A percentile compares a stretch with the other conserved stretches of the same genome.
Conservation (phyloP, 306 rosid species). For the Calophaca sinica region DNA sequence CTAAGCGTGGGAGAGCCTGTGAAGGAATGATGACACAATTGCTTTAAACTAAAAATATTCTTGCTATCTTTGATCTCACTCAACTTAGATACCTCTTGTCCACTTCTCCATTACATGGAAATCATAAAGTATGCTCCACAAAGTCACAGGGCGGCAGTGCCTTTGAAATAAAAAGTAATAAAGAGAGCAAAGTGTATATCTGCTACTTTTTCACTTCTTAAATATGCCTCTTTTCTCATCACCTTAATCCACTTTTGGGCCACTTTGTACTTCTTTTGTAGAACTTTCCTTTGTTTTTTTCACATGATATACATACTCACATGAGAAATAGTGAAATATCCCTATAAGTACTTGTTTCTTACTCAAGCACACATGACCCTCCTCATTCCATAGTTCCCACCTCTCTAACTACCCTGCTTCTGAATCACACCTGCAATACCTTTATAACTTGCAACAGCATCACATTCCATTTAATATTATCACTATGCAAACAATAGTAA, state of each 20-base stretch:
- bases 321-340: neutral
- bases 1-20: slow-evolving; percentile 21
- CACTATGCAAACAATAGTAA: slow-evolving; percentile 34
- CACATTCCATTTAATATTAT: slow-evolving; percentile 10
- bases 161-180: slow-evolving; percentile 38
- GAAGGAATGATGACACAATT: slow-evolving; percentile 45
- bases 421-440: slow-evolving; percentile 36
- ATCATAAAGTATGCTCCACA: slow-evolving; percentile 42
- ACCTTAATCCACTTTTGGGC: slow-evolving; percentile 48
- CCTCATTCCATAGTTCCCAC: slow-evolving; percentile 34
- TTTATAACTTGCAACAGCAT: slow-evolving; percentile 19
- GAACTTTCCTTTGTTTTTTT: slow-evolving; percentile 39
- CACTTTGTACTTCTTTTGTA: slow-evolving; percentile 33
- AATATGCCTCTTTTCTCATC: slow-evolving; percentile 52
- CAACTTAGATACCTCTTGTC: slow-evolving; percentile 47
- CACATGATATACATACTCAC: slow-evolving; percentile 24
- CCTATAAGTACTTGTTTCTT: slow-evolving; percentile 44
- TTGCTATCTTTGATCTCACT: slow-evolving; percentile 51
- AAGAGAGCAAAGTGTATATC: slow-evolving; percentile 43
- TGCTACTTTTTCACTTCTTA: slow-evolving; percentile 45
- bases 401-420: slow-evolving; percentile 23
- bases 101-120: slow-evolving; percentile 38
- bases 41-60: slow-evolving; percentile 48
- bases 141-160: slow-evolving; percentile 40
- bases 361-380: slow-evolving; percentile 37